These are phyloP conservation scores for Aspergillus jensenii DNA, from an alignment of 2,329 filamentous ascomycete genomes.

Conservation along the genomic window DNA sequence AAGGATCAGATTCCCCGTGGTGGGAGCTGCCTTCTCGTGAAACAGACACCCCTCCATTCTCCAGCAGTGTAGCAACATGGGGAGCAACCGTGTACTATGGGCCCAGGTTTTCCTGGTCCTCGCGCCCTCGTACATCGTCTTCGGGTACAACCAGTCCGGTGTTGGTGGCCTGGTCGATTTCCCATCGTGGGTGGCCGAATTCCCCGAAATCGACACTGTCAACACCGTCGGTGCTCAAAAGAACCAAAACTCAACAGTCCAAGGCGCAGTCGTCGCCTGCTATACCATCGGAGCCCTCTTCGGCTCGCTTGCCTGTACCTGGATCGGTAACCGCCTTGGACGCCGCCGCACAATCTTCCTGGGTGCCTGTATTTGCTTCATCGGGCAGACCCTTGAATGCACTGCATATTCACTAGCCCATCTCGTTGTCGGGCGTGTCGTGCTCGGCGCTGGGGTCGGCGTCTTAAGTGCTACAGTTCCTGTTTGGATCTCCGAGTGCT, in stretches of 20 bases:
- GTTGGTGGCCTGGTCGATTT: background rate
- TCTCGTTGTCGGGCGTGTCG: background rate
- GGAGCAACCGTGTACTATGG: background rate
- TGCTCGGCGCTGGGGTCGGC: background rate
- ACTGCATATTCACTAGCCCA: background rate
- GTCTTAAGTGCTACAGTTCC: background rate
- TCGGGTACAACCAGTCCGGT: background rate
- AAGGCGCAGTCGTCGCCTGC: background rate
- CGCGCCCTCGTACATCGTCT: background rate
- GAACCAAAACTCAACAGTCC: background rate
- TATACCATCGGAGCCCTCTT: background rate
- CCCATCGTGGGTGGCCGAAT: background rate
- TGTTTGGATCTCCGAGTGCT: background rate
- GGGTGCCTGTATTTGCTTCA: background rate
- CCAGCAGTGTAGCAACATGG: too few species aligned
- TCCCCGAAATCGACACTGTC: background rate
- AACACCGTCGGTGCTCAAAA: background rate
- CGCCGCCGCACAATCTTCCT: background rate
- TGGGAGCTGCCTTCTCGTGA: too few species aligned
- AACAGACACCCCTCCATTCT: too few species aligned
- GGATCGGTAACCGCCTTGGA: background rate
- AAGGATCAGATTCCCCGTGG: too few species aligned
- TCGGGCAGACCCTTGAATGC: background rate
- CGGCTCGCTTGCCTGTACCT: background rate
- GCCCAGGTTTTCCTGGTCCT: background rate